These are phyloP conservation scores for Rhynchosporium graminicola DNA, from an alignment of 2,329 filamentous ascomycete genomes.

Conservation along the genomic window DNA sequence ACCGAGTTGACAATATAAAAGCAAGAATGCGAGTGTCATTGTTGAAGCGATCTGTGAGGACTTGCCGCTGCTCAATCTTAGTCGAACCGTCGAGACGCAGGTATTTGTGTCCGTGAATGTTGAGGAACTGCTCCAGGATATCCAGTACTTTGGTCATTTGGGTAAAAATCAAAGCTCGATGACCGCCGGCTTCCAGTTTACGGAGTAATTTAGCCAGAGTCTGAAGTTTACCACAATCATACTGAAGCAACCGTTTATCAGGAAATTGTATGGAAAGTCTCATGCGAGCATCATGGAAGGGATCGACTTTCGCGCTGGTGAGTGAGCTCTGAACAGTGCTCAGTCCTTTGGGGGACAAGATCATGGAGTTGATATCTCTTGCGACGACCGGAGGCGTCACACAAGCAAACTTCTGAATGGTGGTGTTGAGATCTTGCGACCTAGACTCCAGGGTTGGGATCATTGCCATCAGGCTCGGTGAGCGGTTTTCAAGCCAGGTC, in stretches of 20 bases:
- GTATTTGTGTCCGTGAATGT: slow-evolving; percentile 97
- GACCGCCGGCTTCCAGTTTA: slow-evolving; percentile 82
- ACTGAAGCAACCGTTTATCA: slow-evolving; percentile 92
- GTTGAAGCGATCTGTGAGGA: slow-evolving; percentile 96
- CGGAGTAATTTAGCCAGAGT: slow-evolving; percentile 83
- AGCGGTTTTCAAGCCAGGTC: slow-evolving; percentile 75
- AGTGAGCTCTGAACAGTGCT: slow-evolving; percentile 58
- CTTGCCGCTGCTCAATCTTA: slow-evolving; percentile 92
- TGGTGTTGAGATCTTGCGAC: slow-evolving; percentile 69
- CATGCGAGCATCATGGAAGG: slow-evolving; percentile 92
- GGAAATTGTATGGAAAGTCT: slow-evolving; percentile 94
- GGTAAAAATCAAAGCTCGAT: slow-evolving; percentile 95
- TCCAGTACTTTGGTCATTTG: slow-evolving; percentile 99
- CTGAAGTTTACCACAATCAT: slow-evolving; percentile 96
- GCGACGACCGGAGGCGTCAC: slow-evolving; percentile 88
- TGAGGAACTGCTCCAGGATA: slow-evolving; percentile 95
- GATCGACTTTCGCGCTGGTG: slow-evolving; percentile 66
- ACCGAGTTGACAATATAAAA: slow-evolving; percentile 94
- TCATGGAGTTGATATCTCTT: slow-evolving; percentile 68
- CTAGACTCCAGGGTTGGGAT: slow-evolving; percentile 75
- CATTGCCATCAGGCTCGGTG: slow-evolving; percentile 62
- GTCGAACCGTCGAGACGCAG: slow-evolving; percentile 94
- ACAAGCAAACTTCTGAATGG: slow-evolving; percentile 85
- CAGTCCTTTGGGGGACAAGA: slow-evolving; percentile 63
- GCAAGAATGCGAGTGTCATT: slow-evolving; percentile 87